Conservation (phyloP, 768 basidiomycete genomes). For the Psilocybe tampanensis region DNA sequence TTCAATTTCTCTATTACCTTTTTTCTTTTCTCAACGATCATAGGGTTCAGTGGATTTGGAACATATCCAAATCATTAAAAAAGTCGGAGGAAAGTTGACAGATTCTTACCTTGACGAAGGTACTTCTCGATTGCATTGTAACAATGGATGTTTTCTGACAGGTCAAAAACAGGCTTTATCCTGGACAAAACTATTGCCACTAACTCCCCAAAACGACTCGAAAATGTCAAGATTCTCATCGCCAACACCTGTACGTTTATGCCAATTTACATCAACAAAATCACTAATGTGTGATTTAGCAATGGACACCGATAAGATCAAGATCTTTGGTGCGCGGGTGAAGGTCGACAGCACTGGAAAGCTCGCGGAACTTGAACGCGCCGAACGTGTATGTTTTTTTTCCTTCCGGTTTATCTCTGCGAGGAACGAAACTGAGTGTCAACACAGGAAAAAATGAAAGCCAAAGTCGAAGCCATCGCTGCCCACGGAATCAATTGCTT, state of each 20-base stretch:
- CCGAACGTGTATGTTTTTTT: conserved; percentile 66
- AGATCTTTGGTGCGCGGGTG: conserved; percentile 95
- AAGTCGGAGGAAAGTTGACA: conserved; percentile 97
- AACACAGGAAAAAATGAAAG: conserved; percentile 97
- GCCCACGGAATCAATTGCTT: conserved; percentile 95
- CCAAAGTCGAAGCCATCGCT: conserved; percentile 94
- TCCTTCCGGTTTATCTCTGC: neutral
- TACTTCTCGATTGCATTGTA: conserved; percentile 25
- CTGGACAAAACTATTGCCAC: conserved; percentile 94
- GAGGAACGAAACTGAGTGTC: neutral
- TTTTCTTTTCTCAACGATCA: neutral
- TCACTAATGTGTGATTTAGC: conserved; percentile 46
- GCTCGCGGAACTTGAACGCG: conserved; percentile 96
- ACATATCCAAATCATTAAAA: conserved; percentile 99
- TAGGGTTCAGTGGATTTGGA: conserved; percentile 96
- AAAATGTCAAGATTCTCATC: conserved; percentile 94
- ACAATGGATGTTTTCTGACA: neutral
- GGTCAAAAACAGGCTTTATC: conserved; percentile 74
- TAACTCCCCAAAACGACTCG: conserved; percentile 92
- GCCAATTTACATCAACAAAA: neutral
- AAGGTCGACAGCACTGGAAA: conserved; percentile 97
- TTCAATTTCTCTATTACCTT: neutral
- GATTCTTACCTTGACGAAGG: conserved; percentile 99
- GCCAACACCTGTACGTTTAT: conserved; percentile 89
- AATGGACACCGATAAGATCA: conserved; percentile 99